Conservation (phyloP, 1,284 basidiomycete species). For the Erythrobasidium hasegawianum region DNA sequence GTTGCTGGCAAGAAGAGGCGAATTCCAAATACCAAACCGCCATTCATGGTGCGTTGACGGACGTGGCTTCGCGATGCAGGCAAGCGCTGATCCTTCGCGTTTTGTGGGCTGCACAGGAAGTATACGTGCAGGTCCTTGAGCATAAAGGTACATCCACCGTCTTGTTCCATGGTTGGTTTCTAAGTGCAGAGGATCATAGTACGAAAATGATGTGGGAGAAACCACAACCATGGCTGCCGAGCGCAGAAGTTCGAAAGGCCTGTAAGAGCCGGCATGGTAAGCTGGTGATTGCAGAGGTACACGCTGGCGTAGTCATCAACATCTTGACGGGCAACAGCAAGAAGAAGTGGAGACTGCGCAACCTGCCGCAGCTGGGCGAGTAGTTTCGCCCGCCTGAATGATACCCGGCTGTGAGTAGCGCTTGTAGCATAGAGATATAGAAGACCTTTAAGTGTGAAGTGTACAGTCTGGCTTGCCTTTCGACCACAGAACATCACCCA, state of each 20-base stretch:
- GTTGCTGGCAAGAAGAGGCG: neutral
- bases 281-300: neutral
- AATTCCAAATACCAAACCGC: neutral
- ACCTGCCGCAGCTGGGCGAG: neutral
- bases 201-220: constrained; percentile 2
- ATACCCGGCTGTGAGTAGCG: too few relatives aligned
- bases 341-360: neutral
- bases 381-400: neutral
- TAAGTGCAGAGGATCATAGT: neutral
- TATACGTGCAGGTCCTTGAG: neutral
- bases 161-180: neutral
- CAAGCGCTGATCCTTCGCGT: neutral
- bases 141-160: neutral
- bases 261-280: neutral
- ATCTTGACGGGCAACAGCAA: neutral
- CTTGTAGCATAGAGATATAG: too few relatives aligned
- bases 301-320: neutral
- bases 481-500: neutral
- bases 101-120: neutral
- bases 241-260: neutral
- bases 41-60: neutral
- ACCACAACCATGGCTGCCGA: constrained; percentile 1
- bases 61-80: neutral
- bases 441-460: too few relatives aligned
- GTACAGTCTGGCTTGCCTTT: too few relatives aligned